Conservation (phyloP, 1,139 yeast species). For the Candida freyschussii region DNA sequence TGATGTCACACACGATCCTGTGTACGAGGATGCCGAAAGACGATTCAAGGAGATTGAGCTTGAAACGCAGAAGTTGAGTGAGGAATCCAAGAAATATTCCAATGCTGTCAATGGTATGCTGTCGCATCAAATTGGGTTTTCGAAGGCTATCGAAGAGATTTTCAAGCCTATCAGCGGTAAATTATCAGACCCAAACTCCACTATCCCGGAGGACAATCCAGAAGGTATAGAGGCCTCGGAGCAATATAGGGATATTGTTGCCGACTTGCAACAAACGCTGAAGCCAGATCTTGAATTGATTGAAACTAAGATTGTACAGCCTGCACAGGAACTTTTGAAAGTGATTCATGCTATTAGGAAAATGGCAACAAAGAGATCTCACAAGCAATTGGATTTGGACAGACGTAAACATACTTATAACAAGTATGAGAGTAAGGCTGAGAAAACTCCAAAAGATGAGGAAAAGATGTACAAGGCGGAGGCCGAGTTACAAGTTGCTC, state of each 20-base stretch:
- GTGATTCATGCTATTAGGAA: conserved; percentile 80
- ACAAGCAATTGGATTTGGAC: conserved; percentile 91
- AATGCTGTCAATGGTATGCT: conserved; percentile 91
- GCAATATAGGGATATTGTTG: conserved; percentile 82
- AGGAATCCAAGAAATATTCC: conserved; percentile 85
- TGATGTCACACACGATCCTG: conserved; percentile 77
- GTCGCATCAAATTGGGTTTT: conserved; percentile 87
- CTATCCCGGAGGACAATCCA: conserved; percentile 89
- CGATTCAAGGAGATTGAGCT: conserved; percentile 87
- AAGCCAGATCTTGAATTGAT: conserved; percentile 92
- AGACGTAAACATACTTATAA: conserved; percentile 66
- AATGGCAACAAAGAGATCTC: conserved; percentile 93
- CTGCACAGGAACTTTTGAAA: conserved; percentile 85
- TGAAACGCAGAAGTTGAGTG: conserved; percentile 85
- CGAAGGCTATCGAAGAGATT: conserved; percentile 90
- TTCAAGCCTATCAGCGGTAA: conserved; percentile 95
- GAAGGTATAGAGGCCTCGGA: conserved; percentile 94
- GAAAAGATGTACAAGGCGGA: conserved; percentile 85
- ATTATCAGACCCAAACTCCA: conserved; percentile 79
- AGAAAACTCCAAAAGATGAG: conserved; percentile 81
- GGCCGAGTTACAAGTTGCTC: conserved; percentile 84
- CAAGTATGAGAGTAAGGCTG: conserved; percentile 78
- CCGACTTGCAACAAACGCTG: conserved; percentile 76
- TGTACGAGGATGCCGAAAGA: conserved; percentile 85
- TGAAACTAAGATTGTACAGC: conserved; percentile 82